Evolutionary conservation across 2,329 filamentous ascomycete genomes (phyloP).

Genomic region (Nemania bipapillata): DNA sequence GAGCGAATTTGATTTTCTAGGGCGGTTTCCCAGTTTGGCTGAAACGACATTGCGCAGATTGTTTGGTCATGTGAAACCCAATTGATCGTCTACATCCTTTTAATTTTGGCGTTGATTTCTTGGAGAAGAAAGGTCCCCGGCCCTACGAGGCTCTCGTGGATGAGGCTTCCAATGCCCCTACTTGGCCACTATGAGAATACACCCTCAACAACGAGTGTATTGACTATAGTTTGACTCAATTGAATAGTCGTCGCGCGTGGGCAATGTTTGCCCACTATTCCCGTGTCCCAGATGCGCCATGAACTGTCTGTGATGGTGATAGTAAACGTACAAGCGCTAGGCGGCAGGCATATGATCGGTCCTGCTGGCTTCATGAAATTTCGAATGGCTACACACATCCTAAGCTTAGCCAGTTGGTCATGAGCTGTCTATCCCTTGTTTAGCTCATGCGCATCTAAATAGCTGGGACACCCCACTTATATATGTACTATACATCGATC

Average conservation of each 20-base stretch:
- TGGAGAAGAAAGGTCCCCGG: not conserved
- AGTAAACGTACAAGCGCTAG: not conserved
- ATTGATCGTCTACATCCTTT: constrained; percentile 23
- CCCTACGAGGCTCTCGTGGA: not conserved
- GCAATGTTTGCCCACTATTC: constrained; percentile 8
- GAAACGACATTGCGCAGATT: constrained; percentile 3
- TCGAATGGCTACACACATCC: not conserved
- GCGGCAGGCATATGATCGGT: not conserved
- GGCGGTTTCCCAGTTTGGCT: not conserved
- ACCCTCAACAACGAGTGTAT: constrained; percentile 6
- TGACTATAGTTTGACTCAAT: constrained; percentile 23
- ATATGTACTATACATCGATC: no score
- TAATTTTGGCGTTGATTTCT: constrained; percentile 33
- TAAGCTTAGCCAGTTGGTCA: not conserved
- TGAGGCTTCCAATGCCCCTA: constrained; percentile 12
- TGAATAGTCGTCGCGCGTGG: constrained; percentile 15
- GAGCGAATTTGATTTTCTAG: constrained; percentile 20
- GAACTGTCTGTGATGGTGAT: not conserved
- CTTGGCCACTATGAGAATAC: constrained; percentile 6
- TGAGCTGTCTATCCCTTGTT: not conserved
- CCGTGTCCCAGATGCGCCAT: not conserved
- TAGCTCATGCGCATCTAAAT: no score
- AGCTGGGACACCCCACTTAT: no score
- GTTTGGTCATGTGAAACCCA: not conserved
- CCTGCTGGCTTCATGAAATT: not conserved